Evolutionary conservation across 2,329 filamentous ascomycete species (phyloP).

Genomic region (Fusarium redolens): DNA sequence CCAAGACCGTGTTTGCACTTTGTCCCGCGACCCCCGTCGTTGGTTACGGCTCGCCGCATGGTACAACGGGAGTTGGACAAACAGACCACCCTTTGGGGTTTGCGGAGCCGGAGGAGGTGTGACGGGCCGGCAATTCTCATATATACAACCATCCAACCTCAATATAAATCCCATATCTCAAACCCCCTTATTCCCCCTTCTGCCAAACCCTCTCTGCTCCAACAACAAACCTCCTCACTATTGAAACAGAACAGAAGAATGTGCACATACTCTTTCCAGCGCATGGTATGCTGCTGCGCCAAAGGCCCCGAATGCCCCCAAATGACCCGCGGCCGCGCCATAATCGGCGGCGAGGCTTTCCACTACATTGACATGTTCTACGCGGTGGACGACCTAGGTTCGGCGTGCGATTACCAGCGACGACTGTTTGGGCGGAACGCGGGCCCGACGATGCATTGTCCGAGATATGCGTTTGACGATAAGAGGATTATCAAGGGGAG

Average conservation of each 20-base stretch:
- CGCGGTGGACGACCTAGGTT: slow-evolving; percentile 44
- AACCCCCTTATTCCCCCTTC: not conserved
- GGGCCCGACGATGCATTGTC: slow-evolving; percentile 38
- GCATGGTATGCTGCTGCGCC: slow-evolving; percentile 44
- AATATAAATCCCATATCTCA: too few relatives aligned
- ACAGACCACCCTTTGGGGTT: slow-evolving; percentile 33
- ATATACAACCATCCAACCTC: slow-evolving; percentile 8
- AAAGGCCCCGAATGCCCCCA: slow-evolving; percentile 44
- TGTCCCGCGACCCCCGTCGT: slow-evolving; percentile 33
- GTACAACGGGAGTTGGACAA: slow-evolving; percentile 32
- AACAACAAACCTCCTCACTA: not conserved
- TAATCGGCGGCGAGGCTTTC: slow-evolving; percentile 41
- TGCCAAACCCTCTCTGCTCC: not conserved
- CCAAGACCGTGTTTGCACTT: slow-evolving; percentile 35
- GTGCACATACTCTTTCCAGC: slow-evolving; percentile 46
- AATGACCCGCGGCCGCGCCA: slow-evolving; percentile 35
- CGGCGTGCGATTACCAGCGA: slow-evolving; percentile 45
- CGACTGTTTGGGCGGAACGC: slow-evolving; percentile 41
- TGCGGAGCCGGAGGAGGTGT: slow-evolving; percentile 35
- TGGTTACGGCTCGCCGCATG: slow-evolving; percentile 35
- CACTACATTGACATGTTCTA: slow-evolving; percentile 42
- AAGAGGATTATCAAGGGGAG: slow-evolving; percentile 43
- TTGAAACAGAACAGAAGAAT: slow-evolving; percentile 4
- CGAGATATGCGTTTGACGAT: slow-evolving; percentile 43
- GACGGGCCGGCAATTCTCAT: slow-evolving; percentile 25